phyloP scores from a whole-genome alignment of 148 eudicot genomes.

The Mesembryanthemum crystallinum region DNA sequence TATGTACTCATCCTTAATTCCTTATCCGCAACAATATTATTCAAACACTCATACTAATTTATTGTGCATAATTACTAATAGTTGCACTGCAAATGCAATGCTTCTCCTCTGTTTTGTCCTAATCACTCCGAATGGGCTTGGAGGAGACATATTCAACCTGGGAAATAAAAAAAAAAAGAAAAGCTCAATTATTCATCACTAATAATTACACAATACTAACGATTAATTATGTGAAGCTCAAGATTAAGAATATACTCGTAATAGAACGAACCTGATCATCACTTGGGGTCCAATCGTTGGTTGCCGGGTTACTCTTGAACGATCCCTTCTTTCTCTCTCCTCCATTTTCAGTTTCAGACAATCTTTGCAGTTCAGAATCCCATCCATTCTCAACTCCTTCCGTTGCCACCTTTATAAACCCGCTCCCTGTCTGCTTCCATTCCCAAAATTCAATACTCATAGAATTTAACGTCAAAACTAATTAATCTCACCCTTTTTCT shows the following conservation, averaged over 20 bases:
- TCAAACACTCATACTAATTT: too few species aligned
- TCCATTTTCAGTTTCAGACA: constrained; percentile 22
- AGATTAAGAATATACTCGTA: too few species aligned
- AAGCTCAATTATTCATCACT: not conserved
- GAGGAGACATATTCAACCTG: constrained; percentile 34
- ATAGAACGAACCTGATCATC: constrained; percentile 32
- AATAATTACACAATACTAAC: too few species aligned
- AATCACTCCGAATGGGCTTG: constrained; percentile 56
- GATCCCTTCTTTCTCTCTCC: constrained; percentile 19
- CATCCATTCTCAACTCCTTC: constrained; percentile 28
- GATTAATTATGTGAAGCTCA: too few species aligned
- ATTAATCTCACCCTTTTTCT: too few species aligned
- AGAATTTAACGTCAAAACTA: too few species aligned
- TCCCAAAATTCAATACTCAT: not conserved
- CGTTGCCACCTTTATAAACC: constrained; percentile 47
- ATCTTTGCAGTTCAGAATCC: constrained; percentile 21
- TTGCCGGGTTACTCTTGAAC: constrained; percentile 56
- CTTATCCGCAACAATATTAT: too few species aligned
- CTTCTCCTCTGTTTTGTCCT: not conserved
- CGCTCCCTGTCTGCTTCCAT: constrained; percentile 56
- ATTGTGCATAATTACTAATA: too few species aligned
- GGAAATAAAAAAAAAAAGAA: not conserved
- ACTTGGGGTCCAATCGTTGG: constrained; percentile 65
- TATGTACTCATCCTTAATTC: too few species aligned
- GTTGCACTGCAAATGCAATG: not conserved